Base-by-base conservation (phyloP, 805 yeast species). In the Cyberlindnera suaveolens region DNA sequence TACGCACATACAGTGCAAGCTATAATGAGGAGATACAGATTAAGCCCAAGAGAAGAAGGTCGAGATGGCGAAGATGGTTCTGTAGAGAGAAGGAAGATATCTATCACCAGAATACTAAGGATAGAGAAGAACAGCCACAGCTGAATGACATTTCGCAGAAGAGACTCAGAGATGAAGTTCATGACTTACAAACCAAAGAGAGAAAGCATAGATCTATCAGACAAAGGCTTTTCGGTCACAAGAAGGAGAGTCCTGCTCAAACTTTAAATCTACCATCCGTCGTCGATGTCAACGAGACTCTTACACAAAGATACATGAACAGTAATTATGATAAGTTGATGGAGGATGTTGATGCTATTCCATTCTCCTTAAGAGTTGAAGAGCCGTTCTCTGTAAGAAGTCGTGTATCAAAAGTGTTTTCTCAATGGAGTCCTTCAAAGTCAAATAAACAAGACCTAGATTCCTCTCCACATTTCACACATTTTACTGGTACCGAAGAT, bases 301-400 rank as follows among this genome's bases (percentile, higher is more conserved):
- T 58, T 32, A 58, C 62, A 1, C 60, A 58, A 35, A 39, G 56
- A 20, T 58, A 57, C 20, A 48, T 54, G 56, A 39, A 36, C 23
- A 41, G 40, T 30, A 46, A 49, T 29, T 56, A 52, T 41, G 54
- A 53, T 9, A 46, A 26, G 13, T 39, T 58, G 34, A 42, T 53
- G 36, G 46, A 44, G 4, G 62, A 58, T 34, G 39, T 58, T 43
- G 57, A 58, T n/a, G 43, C 46, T 0, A 48, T 55, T 5, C 59
- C 62, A 6, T 56, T 57, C 26, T 51, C 48, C 16, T 45, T 58
- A 17, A 36, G 45, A 0, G 30, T 49, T 4, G 43, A 45, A 13
- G 50, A 49, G 26, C 48, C 47, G 4, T 6, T 27, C 5, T 38
- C 47, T 3, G 9, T 53, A 5, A 40, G 49, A 11, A 17, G 37